Conservation (phyloP, 1,139 yeast species). For the Blastobotrys apis region DNA sequence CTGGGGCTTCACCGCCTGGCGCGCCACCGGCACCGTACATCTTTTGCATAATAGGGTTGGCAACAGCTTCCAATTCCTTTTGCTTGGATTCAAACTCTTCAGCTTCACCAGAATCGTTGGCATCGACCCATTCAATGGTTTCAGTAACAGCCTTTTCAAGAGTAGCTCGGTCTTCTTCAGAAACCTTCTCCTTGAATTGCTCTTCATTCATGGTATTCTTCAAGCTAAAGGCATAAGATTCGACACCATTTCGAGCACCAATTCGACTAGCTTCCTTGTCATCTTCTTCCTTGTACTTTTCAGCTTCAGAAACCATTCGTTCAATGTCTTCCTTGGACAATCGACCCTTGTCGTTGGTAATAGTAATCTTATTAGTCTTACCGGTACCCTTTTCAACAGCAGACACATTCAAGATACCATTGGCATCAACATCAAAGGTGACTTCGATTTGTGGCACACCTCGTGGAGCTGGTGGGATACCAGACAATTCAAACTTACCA, state of each 20-base stretch:
- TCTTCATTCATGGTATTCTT: slow-evolving; percentile 80
- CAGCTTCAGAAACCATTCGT: slow-evolving; percentile 93
- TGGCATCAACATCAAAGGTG: slow-evolving; percentile 89
- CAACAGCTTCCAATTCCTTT: slow-evolving; percentile 89
- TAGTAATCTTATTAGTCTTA: slow-evolving; percentile 84
- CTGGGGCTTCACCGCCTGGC: slow-evolving; percentile 38
- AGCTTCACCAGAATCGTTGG: slow-evolving; percentile 79
- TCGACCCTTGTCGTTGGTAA: slow-evolving; percentile 96
- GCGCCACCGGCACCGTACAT: slow-evolving; percentile 45
- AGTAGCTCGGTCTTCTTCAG: slow-evolving; percentile 70
- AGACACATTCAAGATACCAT: slow-evolving; percentile 90
- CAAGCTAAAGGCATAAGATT: slow-evolving; percentile 81
- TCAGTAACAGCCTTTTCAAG: slow-evolving; percentile 82
- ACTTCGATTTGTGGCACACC: slow-evolving; percentile 97
- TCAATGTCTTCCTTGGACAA: slow-evolving; percentile 86
- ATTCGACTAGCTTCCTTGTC: slow-evolving; percentile 73
- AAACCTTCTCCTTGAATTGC: slow-evolving; percentile 76
- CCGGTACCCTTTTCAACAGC: slow-evolving; percentile 91
- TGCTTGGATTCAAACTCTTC: slow-evolving; percentile 86
- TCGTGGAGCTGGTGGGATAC: slow-evolving; percentile 98
- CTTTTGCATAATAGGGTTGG: slow-evolving; percentile 92
- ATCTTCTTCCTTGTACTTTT: slow-evolving; percentile 84
- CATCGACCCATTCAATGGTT: slow-evolving; percentile 82
- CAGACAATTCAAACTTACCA: slow-evolving; percentile 92
- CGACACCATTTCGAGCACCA: slow-evolving; percentile 75